Evolutionary conservation across 2,329 filamentous ascomycete species (phyloP), one percentile per base, ranked within the genome.

Genomic region (Blastomyces emzantsi): DNA sequence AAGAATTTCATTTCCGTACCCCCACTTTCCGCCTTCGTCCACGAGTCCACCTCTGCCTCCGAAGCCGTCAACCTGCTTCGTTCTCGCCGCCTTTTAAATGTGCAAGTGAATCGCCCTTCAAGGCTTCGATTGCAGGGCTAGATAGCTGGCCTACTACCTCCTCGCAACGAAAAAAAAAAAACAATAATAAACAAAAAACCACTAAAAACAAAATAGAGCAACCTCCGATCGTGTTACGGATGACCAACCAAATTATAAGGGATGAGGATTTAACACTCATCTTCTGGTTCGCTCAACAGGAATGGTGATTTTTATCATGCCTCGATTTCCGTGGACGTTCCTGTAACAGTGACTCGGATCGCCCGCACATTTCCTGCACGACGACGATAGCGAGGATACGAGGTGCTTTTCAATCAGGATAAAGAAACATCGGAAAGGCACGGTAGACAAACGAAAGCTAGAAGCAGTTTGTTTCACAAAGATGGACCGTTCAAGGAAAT

Each of bases 401-500:
- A 60, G 43, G 36, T 25, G 36, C 22, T 49, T 33, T 59, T 17
- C 41, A 30, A 33, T 41, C 19, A 17, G 28, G 43, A 49, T 49
- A 6, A 28, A 30, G 5, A 30, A n/a, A 49, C 22, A 49, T 49
- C 43, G 15, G 17, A 36, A 11, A 39, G 28, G 43, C 57, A 28
- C 25, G 17, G 22, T 17, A 43, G 8, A 25, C 4, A 28, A 43
- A 36, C 36, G 11, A 8, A 30, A 62, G 47, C 19, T 45, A 39
- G 4, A 47, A 52, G 22, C 28, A 25, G 41, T 25, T 49, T 49
- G 3, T 39, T 36, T 9, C 30, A 3, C 19, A 17, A 56, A 33
- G 36, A 67, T 66, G 66, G 66, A 65, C 25, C 43, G 56, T 17
- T 60, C 47, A n/a, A 45, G 56, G 55, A 45, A 45, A 56, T 41